Conservation (phyloP, 345 rosid species). For the Mangifera indica region DNA sequence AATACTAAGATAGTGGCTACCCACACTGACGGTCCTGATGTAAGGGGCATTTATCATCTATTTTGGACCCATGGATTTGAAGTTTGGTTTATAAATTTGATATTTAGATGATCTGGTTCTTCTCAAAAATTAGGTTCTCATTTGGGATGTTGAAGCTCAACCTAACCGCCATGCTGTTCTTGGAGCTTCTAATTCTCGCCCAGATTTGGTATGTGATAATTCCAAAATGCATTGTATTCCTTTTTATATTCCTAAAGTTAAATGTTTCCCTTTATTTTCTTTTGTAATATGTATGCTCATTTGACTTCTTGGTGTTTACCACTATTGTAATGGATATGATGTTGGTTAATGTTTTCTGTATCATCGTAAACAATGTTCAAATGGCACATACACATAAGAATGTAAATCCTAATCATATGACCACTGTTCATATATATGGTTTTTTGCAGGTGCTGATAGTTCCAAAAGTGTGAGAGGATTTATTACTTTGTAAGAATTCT, state of each 20-base stretch:
- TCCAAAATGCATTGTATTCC: neutral
- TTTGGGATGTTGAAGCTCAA: constrained; percentile 99
- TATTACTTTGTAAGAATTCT: neutral
- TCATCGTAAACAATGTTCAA: neutral
- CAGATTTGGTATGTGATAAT: constrained; percentile 69
- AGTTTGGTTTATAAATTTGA: neutral
- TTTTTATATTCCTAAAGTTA: neutral
- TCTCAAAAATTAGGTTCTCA: constrained; percentile 66
- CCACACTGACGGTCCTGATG: constrained; percentile 99
- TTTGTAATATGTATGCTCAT: neutral
- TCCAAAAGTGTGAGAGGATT: neutral
- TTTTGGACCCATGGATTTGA: constrained; percentile 1
- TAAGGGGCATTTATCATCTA: constrained; percentile 29
- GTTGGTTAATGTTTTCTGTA: neutral
- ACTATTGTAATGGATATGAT: neutral
- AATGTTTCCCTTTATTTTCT: neutral
- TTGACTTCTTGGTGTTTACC: neutral
- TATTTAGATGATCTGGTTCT: constrained; percentile 15
- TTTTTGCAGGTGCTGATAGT: neutral
- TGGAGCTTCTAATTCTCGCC: constrained; percentile 92
- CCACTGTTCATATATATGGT: neutral
- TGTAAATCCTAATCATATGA: neutral
- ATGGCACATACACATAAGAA: neutral
- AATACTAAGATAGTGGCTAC: constrained; percentile 93
- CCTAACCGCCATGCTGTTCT: constrained; percentile 98